Evolutionary conservation across 257 asterid species (phyloP), one percentile per base, ranked within the genome.

Genomic region (Jasminum sambac): DNA sequence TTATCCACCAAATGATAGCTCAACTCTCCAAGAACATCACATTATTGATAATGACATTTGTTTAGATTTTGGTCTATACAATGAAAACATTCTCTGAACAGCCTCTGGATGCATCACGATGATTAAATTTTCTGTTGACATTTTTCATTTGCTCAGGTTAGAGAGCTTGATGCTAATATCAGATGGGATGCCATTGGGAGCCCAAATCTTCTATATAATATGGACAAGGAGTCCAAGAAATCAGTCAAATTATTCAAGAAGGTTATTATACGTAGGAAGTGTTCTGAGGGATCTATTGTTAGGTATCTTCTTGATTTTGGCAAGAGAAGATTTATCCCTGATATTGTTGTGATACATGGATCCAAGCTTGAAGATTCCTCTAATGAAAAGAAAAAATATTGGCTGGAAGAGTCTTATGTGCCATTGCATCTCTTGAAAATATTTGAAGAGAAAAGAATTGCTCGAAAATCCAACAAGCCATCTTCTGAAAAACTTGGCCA

Each of bases 281-380:
- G 87, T 76, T 78, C 84, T 26, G 92, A 89, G 78, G 93, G 91
- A 70, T 67, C 85, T 19, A 58, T 69, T 11, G 82, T 79, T 71
- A 88, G 74, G 76, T 93, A 93, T 84, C 98, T 93, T 72, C 86
- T 93, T 74, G 98, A 93, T 85, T 93, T 93, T 78, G 98, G 98
- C 67, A 93, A 90, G 79, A 86, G 95, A 81, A 82, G 98, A 80
- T 86, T 86, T 83, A 85, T 93, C 67, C 98, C 98, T 41, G 96
- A 93, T 67, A 70, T 89, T 74, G 97, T 93, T 76, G 67, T 84
- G 69, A 88, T 63, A 78, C 84, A 85, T 74, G 98, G 98, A 50
- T 71, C 90, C 66, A 74, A 25, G 76, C 76, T 87, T 69, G 95
- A 86, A 77, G 97, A 93, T 58, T 70, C 85, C 24, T 79, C 88